A percentile compares a stretch with the other conserved stretches of the same genome.
These are phyloP conservation scores for Triglochin maritima DNA, from an alignment of 106 monocot species.

Conservation along the genomic window DNA sequence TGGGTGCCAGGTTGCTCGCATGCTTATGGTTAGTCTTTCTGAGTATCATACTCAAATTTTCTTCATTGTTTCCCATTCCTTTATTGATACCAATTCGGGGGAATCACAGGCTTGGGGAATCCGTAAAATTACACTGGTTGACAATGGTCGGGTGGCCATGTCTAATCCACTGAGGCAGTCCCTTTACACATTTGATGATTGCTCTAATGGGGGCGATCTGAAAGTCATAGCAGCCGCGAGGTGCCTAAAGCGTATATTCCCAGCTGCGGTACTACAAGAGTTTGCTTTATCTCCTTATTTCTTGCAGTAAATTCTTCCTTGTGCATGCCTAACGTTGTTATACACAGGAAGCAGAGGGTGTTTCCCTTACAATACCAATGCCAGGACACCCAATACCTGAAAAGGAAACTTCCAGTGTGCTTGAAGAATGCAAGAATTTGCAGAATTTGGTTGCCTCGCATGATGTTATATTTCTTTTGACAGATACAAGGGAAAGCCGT, in stretches of 20 bases:
- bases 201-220: conserved; percentile 69
- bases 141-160: conserved; percentile 76
- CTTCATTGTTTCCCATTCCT: too few species aligned
- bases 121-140: conserved; percentile 83
- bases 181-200: conserved; percentile 74
- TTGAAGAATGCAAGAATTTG: conserved; percentile 66
- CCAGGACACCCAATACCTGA: conserved; percentile 80
- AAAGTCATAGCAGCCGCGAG: conserved; percentile 73
- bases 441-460: conserved; percentile 61
- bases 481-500: conserved; percentile 95
- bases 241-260: conserved; percentile 62
- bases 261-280: conserved; percentile 45
- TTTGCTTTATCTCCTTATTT: background rate
- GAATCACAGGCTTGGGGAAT: conserved; percentile 81
- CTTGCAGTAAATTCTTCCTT: background rate
- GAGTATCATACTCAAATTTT: too few species aligned
- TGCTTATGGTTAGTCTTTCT: conserved; percentile 68
- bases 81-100: too few species aligned
- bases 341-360: conserved; percentile 65
- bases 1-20: conserved; percentile 97
- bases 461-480: conserved; percentile 82
- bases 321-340: conserved; percentile 3
- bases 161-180: conserved; percentile 91
- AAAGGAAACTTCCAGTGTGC: conserved; percentile 40
- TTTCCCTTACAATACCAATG: conserved; percentile 83